phyloP scores from a whole-genome alignment of 2,329 filamentous ascomycete genomes.

The Camptophora hylomeconis region DNA sequence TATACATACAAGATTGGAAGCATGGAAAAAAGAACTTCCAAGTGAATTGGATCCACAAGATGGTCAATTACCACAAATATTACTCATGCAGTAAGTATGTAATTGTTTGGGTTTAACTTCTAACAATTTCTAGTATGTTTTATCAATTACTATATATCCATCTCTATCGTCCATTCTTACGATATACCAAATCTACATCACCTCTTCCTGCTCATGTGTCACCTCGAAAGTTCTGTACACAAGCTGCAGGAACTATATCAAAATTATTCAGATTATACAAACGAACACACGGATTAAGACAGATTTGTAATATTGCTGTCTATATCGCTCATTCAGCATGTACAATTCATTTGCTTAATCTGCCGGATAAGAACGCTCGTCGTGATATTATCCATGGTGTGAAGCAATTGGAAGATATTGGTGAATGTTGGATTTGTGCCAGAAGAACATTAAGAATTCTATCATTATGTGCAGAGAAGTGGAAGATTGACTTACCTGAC shows the following conservation, averaged over 20 bases:
- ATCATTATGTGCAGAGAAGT: conserved; percentile 73
- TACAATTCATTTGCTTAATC: conserved; percentile 84
- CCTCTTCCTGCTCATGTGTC: conserved; percentile 79
- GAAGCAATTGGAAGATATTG: conserved; percentile 88
- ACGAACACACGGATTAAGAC: conserved; percentile 74
- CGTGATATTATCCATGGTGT: conserved; percentile 83
- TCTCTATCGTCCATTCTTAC: conserved; percentile 87
- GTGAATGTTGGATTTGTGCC: conserved; percentile 86
- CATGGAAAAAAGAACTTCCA: conserved; percentile 75
- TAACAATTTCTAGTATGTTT: conserved; percentile 63
- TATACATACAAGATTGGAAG: conserved; percentile 75
- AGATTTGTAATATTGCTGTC: conserved; percentile 92
- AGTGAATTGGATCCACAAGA: conserved; percentile 81
- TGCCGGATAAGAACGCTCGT: conserved; percentile 81
- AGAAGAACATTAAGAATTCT: conserved; percentile 74
- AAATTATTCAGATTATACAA: conserved; percentile 93
- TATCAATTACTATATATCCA: conserved; percentile 93
- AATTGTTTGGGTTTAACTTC: conserved; percentile 1
- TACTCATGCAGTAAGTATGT: conserved; percentile 68
- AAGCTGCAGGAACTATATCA: conserved; percentile 77
- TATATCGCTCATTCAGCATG: conserved; percentile 93
- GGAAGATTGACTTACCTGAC: conserved; percentile 74
- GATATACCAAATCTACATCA: conserved; percentile 69
- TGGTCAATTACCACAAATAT: conserved; percentile 72
- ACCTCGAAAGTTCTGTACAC: conserved; percentile 78